A percentile compares a stretch with the other conserved stretches of the same genome.
Conservation (phyloP, 108 stramenopile genomes). For the Cyclotella sp. region DNA sequence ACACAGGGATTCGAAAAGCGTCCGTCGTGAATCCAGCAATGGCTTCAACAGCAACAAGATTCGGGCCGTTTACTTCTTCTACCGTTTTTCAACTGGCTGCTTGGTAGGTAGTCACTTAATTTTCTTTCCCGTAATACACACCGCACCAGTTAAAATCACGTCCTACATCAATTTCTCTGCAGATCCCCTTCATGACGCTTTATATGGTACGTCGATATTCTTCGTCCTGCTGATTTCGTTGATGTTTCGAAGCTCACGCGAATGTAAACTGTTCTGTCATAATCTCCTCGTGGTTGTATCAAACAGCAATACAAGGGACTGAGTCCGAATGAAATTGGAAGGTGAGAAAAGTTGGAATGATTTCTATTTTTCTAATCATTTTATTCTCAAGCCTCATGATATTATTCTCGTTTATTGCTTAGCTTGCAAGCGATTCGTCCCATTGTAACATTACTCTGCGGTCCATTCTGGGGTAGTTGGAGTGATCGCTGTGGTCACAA, state of each 20-base stretch:
- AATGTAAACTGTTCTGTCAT: background rate
- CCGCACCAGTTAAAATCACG: background rate
- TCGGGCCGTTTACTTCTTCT: constrained; percentile 40
- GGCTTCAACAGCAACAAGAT: constrained; percentile 29
- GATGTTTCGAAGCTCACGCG: background rate
- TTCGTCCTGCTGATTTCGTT: no score
- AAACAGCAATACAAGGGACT: constrained; percentile 31
- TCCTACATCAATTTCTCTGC: background rate
- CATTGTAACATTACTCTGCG: constrained; percentile 40
- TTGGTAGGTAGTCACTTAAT: background rate
- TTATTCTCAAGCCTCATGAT: background rate
- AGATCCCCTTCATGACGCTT: constrained; percentile 45
- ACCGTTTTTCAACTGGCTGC: constrained; percentile 39
- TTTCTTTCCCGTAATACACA: background rate
- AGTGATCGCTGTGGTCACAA: constrained; percentile 39
- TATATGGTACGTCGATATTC: constrained; percentile 33
- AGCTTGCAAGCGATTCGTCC: constrained; percentile 46
- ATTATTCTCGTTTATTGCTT: background rate
- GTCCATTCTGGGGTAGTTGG: constrained; percentile 40
- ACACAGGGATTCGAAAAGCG: background rate
- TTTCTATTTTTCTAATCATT: no score
- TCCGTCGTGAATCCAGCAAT: background rate
- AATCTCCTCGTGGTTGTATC: background rate
- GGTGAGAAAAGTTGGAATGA: background rate
- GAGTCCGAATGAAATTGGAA: constrained; percentile 29